Conservation (phyloP, 164 flowering plant species). For the Annona squamosa region DNA sequence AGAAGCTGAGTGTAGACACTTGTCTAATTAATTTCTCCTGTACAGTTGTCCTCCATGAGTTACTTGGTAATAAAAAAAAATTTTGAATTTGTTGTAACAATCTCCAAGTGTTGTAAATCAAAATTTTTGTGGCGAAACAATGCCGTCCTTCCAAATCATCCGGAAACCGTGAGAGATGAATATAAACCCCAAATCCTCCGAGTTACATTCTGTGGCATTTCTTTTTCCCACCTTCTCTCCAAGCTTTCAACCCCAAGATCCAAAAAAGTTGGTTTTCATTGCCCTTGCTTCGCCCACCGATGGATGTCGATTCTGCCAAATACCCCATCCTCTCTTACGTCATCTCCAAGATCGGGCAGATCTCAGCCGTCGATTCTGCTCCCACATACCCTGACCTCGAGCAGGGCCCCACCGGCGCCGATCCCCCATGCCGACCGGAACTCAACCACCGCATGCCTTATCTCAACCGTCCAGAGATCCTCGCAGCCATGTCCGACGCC, state of each 20-base stretch:
- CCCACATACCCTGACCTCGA: conserved; percentile 31
- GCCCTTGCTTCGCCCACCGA: conserved; percentile 5
- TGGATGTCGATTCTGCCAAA: conserved; percentile 62
- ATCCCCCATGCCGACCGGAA: not conserved
- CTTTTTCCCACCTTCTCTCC: too few relatives aligned
- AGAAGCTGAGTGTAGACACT: too few relatives aligned
- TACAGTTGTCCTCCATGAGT: too few relatives aligned
- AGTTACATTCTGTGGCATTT: too few relatives aligned
- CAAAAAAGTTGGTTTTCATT: not conserved
- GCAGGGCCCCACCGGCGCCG: conserved; percentile 3
- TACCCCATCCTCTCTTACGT: conserved; percentile 68
- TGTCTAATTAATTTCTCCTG: too few relatives aligned
- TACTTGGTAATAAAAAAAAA: too few relatives aligned
- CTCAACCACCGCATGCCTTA: conserved; percentile 36
- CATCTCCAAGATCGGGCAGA: conserved; percentile 28
- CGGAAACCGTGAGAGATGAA: too few relatives aligned
- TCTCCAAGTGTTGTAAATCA: too few relatives aligned
- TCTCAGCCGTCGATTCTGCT: conserved; percentile 20
- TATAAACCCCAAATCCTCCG: too few relatives aligned
- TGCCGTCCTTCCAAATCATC: too few relatives aligned
- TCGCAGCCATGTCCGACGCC: conserved; percentile 42
- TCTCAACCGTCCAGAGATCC: conserved; percentile 27
- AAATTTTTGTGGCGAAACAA: too few relatives aligned
- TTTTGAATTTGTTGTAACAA: too few relatives aligned
- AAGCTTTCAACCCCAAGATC: not conserved